Evolutionary conservation across 108 stramenopile species (phyloP).

Genomic region (Cylindrotheca fusiformis): DNA sequence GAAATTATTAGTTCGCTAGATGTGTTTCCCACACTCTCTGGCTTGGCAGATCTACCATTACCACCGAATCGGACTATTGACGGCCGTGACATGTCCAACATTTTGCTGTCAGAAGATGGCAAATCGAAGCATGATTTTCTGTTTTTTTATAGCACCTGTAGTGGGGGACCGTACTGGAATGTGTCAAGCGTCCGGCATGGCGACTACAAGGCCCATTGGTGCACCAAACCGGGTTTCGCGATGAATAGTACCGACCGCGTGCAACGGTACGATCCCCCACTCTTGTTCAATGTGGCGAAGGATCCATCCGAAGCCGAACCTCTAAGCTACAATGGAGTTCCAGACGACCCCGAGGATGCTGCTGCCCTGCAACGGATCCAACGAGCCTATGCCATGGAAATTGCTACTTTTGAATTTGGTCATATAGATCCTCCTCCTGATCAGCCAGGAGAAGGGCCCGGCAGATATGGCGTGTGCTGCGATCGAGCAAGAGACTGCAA

Average conservation of each 20-base stretch:
- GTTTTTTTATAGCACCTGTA: constrained; percentile 38
- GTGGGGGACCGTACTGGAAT: constrained; percentile 13
- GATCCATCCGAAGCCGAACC: constrained; percentile 43
- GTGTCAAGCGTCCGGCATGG: constrained; percentile 40
- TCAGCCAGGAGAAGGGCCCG: constrained; percentile 35
- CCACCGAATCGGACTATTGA: constrained; percentile 34
- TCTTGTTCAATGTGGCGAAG: constrained; percentile 40
- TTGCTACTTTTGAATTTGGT: constrained; percentile 35
- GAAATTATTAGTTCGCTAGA: constrained; percentile 39
- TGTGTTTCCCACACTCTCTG: constrained; percentile 47
- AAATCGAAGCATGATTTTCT: constrained; percentile 40
- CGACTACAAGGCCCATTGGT: constrained; percentile 48
- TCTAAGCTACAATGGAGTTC: constrained; percentile 20
- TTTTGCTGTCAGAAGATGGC: constrained; percentile 26
- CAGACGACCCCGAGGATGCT: constrained; percentile 22
- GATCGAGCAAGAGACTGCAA: constrained; percentile 34
- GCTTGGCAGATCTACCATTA: constrained; percentile 33
- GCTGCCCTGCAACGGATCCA: constrained; percentile 25
- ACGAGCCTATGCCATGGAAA: constrained; percentile 37
- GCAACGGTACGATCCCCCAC: constrained; percentile 25
- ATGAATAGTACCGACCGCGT: constrained; percentile 2
- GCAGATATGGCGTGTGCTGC: constrained; percentile 40
- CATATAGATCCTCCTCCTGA: constrained; percentile 24
- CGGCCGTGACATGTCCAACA: constrained; percentile 40
- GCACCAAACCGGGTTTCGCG: constrained; percentile 37